phyloP scores from a whole-genome alignment of 2,329 filamentous ascomycete species.

The Lasiodiplodia hormozganensis region DNA sequence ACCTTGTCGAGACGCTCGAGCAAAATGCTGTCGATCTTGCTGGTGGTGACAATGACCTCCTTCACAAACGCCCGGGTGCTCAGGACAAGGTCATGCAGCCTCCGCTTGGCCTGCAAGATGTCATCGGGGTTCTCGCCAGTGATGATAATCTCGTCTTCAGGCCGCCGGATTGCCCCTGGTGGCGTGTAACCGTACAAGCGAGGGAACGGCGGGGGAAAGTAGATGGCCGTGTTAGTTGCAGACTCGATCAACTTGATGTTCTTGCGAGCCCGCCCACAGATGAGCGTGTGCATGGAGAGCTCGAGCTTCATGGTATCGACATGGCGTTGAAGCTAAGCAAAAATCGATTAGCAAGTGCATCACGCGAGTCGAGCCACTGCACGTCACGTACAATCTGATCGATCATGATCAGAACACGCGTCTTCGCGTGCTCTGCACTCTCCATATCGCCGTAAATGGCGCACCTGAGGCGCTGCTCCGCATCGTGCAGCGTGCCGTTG shows the following conservation, averaged over 20 bases:
- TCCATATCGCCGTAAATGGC: constrained; percentile 95
- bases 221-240: constrained; percentile 93
- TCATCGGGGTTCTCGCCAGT: constrained; percentile 86
- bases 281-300: constrained; percentile 84
- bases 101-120: constrained; percentile 88
- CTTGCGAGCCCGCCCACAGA: constrained; percentile 92
- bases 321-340: constrained; percentile 69
- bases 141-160: constrained; percentile 91
- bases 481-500: constrained; percentile 78
- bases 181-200: constrained; percentile 90
- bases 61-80: constrained; percentile 81
- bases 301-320: constrained; percentile 85
- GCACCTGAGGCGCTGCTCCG: constrained; percentile 89
- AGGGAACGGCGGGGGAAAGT: constrained; percentile 95
- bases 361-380: constrained; percentile 31
- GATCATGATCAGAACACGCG: constrained; percentile 93
- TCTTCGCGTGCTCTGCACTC: constrained; percentile 96
- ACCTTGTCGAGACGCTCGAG: constrained; percentile 93
- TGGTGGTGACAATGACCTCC: constrained; percentile 85
- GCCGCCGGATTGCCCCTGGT: constrained; percentile 78
- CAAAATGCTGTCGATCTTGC: constrained; percentile 94
- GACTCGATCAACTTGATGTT: constrained; percentile 99
- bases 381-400: constrained; percentile 77
- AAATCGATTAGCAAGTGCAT: constrained; percentile 44
- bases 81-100: constrained; percentile 83